These are phyloP conservation scores for apple (Malus domestica) DNA, from an alignment of 306 rosid genomes.

Conservation along the genomic window DNA sequence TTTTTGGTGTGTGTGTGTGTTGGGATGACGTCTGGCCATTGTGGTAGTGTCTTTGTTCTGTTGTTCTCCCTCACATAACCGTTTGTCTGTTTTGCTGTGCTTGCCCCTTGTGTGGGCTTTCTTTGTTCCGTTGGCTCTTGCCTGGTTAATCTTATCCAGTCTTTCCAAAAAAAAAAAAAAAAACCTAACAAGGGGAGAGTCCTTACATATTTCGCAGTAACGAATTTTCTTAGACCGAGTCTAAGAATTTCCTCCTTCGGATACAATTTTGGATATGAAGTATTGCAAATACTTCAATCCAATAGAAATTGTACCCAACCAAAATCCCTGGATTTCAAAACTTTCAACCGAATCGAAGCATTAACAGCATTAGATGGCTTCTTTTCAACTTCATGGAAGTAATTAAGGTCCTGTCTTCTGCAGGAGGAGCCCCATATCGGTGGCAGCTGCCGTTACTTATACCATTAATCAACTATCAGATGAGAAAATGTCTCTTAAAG, in stretches of 20 bases:
- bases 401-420: not conserved
- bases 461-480: constrained; percentile 4
- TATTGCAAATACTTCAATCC: not conserved
- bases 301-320: not conserved
- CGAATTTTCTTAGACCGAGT: not conserved
- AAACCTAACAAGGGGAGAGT: not conserved
- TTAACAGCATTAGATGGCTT: not conserved
- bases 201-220: not conserved
- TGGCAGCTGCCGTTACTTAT: constrained; percentile 12
- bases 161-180: too few relatives aligned
- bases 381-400: not conserved
- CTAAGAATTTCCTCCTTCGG: not conserved
- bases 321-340: not conserved
- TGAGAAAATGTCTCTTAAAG: not conserved
- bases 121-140: too few relatives aligned
- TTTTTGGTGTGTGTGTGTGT: too few relatives aligned
- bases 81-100: too few relatives aligned
- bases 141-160: too few relatives aligned
- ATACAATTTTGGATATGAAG: not conserved
- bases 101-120: too few relatives aligned
- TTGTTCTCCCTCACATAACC: too few relatives aligned
- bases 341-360: not conserved
- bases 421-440: constrained; percentile 16
- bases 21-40: too few relatives aligned
- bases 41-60: too few relatives aligned